Evolutionary conservation across 805 yeast species (phyloP).

Genomic region (Brettanomyces custersianus): DNA sequence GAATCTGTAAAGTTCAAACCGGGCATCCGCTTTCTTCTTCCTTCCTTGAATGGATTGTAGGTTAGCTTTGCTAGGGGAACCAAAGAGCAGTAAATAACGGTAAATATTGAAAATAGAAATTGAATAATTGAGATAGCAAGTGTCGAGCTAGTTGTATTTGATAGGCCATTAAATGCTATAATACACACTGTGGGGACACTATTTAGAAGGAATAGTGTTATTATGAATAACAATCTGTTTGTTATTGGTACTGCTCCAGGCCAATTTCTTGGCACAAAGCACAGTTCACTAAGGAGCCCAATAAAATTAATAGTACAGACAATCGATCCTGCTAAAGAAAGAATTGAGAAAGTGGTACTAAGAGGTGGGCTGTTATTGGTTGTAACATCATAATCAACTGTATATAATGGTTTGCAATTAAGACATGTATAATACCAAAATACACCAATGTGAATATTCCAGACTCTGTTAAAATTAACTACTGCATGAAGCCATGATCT

Average conservation of each 20-base stretch:
- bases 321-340: conserved; percentile 61
- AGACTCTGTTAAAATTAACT: conserved; percentile 67
- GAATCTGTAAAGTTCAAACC: conserved; percentile 52
- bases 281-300: conserved; percentile 47
- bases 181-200: conserved; percentile 45
- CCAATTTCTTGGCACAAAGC: conserved; percentile 65
- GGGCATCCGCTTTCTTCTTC: conserved; percentile 38
- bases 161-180: conserved; percentile 30
- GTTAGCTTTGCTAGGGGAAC: conserved; percentile 55
- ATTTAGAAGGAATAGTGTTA: conserved; percentile 34
- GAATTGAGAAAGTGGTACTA: conserved; percentile 45
- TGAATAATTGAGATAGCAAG: conserved; percentile 44
- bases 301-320: conserved; percentile 48
- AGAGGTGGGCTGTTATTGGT: conserved; percentile 52
- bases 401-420: conserved; percentile 62
- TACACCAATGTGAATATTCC: conserved; percentile 66
- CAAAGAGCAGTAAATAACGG: conserved; percentile 48
- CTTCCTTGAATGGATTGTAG: conserved; percentile 27
- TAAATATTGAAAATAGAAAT: conserved; percentile 42
- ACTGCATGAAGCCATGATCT: conserved; percentile 72
- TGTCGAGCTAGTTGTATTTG: conserved; percentile 25
- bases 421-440: conserved; percentile 72
- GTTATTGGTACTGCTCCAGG: conserved; percentile 59
- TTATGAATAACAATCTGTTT: conserved; percentile 35
- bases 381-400: conserved; percentile 42